Conservation (phyloP, 2,329 filamentous ascomycete genomes). For the Talaromyces sp. region DNA sequence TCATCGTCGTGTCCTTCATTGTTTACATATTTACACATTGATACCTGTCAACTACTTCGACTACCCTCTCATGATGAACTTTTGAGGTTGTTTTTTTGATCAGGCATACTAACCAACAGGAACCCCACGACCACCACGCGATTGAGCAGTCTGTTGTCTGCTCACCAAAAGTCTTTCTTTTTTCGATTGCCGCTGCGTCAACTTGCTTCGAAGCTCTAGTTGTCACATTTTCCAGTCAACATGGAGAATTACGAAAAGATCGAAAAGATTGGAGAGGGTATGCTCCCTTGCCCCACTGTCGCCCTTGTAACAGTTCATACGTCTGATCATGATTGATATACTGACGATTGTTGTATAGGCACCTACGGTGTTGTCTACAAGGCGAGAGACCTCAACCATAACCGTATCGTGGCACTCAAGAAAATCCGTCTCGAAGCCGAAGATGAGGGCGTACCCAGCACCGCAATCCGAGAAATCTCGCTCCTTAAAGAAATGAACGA, state of each 20-base stretch:
- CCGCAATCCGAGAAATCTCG: slow-evolving; percentile 90
- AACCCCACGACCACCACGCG: not conserved
- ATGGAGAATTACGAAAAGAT: slow-evolving; percentile 98
- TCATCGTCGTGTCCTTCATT: not conserved
- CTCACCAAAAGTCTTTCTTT: not conserved
- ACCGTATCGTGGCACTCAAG: slow-evolving; percentile 87
- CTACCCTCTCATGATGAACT: slow-evolving; percentile 34
- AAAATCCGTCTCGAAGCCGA: slow-evolving; percentile 94
- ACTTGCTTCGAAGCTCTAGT: not conserved
- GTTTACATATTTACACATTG: slow-evolving; percentile 1
- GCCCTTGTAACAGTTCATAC: not conserved
- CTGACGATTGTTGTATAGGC: no score
- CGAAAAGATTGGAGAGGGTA: slow-evolving; percentile 95
- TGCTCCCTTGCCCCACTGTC: slow-evolving; percentile 29
- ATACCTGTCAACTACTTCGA: not conserved
- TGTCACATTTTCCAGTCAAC: slow-evolving; percentile 5
- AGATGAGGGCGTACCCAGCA: slow-evolving; percentile 89
- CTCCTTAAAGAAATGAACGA: slow-evolving; percentile 93
- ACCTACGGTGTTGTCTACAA: slow-evolving; percentile 97
- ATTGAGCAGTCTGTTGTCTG: not conserved
- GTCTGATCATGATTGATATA: not conserved
- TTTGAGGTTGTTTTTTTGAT: not conserved
- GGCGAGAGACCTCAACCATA: slow-evolving; percentile 77
- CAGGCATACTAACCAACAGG: slow-evolving; percentile 9
- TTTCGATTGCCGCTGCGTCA: not conserved